Base-by-base conservation (phyloP, 257 asterid species). In the Fraxinus anomala region DNA sequence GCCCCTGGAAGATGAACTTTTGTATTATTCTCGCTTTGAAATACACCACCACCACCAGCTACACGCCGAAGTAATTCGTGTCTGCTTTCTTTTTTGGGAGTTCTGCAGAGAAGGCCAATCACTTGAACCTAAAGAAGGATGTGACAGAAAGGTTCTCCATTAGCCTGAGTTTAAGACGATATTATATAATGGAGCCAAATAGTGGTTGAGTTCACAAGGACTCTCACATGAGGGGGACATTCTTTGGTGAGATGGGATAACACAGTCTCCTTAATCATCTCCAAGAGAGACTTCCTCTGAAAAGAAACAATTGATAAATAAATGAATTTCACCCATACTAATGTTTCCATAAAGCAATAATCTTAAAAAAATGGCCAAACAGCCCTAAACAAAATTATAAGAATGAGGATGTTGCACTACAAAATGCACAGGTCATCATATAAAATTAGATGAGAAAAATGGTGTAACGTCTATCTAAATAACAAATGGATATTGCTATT, bases 1-100 rank as follows among this genome's bases (percentile, higher is more conserved):
- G 99, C 95, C 65, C 94, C 96, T 19, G 99, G 98, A 78, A 95
- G 97, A 89, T 95, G 99, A 88, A 95, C 89, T 88, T 95, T 95
- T 40, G 98, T 86, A 82, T 94, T 95, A 81, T 87, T 83, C 73
- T 90, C 89, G 61, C 93, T 86, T 85, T 90, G 78, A 83, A 95
- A 95, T 66, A 86, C 97, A 79, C 99, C 98, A 70, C 99, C 99
- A 69, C 99, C 99, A 14, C 91, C 97, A 80, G 98, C 99, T 73
- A 95, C 99, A 79, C 99, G 90, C 88, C 98, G 89, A 69, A 93
- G 82, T 79, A 94, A 82, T 86, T 94, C 99, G 14, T 91, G 96
- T 61, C 99, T 89, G 89, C 98, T 92, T 80, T 94, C 99, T 85
- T 92, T 94, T 70, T 79, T 79, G 63, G 98, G 97, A 70, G 99